phyloP scores from a whole-genome alignment of 2,329 filamentous ascomycete genomes.

The Colletotrichum higginsianum region DNA sequence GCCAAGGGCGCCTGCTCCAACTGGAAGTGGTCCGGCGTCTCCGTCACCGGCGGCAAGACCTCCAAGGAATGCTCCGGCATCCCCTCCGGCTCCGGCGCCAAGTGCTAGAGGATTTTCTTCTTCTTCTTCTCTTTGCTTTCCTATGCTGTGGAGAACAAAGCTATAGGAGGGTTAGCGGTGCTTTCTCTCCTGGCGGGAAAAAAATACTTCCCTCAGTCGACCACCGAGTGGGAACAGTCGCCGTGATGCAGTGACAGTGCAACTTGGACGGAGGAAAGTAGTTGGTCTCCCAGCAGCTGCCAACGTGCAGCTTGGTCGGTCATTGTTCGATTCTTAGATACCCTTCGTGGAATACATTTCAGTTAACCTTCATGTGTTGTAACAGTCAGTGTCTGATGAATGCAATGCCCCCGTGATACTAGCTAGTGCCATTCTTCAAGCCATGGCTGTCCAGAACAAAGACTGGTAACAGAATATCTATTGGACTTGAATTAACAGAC shows the following conservation, averaged over 20 bases:
- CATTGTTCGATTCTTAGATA: slow-evolving; percentile 34
- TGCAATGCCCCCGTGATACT: not conserved
- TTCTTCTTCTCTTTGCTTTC: too few species aligned
- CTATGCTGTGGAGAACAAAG: not conserved
- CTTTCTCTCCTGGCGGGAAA: not conserved
- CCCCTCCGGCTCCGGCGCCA: slow-evolving; percentile 43
- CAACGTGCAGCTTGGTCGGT: not conserved
- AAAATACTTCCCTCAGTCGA: too few species aligned
- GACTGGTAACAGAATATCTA: too few species aligned
- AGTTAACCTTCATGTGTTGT: not conserved
- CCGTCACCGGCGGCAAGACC: slow-evolving; percentile 66
- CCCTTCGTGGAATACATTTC: slow-evolving; percentile 21
- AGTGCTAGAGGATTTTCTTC: slow-evolving; percentile 26
- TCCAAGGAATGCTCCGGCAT: slow-evolving; percentile 48
- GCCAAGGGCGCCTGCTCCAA: slow-evolving; percentile 64
- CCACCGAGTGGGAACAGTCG: not conserved
- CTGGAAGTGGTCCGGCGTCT: slow-evolving; percentile 68
- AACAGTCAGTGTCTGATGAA: not conserved
- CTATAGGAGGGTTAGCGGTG: not conserved
- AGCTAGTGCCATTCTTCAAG: not conserved
- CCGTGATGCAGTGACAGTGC: not conserved
- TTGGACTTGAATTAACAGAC: too few species aligned
- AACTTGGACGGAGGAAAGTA: not conserved
- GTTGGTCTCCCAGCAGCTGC: too few species aligned
- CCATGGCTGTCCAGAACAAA: not conserved